phyloP scores from a whole-genome alignment of 352 stramenopile genomes.

The Phytophthora megakarya region DNA sequence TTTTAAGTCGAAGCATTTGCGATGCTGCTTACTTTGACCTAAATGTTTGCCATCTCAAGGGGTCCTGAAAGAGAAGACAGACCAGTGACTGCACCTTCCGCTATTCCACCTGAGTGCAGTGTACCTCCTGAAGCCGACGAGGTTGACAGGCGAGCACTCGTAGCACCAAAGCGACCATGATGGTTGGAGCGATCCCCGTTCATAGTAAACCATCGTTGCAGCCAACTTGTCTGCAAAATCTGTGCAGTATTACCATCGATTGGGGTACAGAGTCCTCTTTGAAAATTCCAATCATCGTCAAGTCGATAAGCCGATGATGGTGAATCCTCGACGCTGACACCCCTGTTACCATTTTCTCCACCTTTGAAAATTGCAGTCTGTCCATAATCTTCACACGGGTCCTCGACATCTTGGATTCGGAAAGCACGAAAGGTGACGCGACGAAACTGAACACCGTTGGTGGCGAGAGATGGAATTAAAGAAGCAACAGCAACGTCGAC shows the following conservation, averaged over 20 bases:
- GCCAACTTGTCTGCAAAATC: slow-evolving; percentile 54
- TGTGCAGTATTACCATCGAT: slow-evolving; percentile 63
- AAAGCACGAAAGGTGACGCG: slow-evolving; percentile 46
- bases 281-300: slow-evolving; percentile 47
- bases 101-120: not conserved
- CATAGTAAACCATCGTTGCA: slow-evolving; percentile 48
- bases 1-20: too few species aligned
- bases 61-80: slow-evolving; percentile 5
- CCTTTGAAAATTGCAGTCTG: slow-evolving; percentile 51
- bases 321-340: not conserved
- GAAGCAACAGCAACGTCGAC: slow-evolving; percentile 26
- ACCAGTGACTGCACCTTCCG: not conserved
- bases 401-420: slow-evolving; percentile 47
- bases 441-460: slow-evolving; percentile 22
- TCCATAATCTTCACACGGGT: slow-evolving; percentile 60
- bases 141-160: not conserved
- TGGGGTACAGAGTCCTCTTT: slow-evolving; percentile 28
- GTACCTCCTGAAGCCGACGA: not conserved
- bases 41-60: slow-evolving; percentile 30
- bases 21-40: too few species aligned
- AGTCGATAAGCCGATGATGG: slow-evolving; percentile 35
- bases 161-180: slow-evolving; percentile 38
- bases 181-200: slow-evolving; percentile 47
- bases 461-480: slow-evolving; percentile 18
- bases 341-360: not conserved